Base-by-base conservation (phyloP, 108 stramenopile genomes). In the Nitzschia palea region DNA sequence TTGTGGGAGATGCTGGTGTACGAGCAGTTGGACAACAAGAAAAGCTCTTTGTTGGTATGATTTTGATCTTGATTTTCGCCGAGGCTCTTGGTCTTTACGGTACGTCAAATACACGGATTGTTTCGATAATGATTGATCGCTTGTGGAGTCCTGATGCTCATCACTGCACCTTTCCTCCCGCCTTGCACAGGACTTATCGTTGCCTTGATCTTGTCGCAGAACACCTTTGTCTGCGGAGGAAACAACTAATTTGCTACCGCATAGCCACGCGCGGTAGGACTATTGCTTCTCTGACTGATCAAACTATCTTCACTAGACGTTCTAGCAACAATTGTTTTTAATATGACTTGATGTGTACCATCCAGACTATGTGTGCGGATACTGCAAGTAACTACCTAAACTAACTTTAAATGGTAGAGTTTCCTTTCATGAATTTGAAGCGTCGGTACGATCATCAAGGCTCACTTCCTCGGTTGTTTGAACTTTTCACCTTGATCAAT, bases 51-150 rank as follows among this genome's bases (percentile, higher is more conserved):
- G 97, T 98, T 48, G 97, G 97, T 75, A 95, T 99, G 95, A 97
- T 99, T 82, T 84, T 99, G 68, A 97, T 99, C 70, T 91, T 98
- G 42, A 98, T 99, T 90, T 99, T 99, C 84, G 96, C 96, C 18
- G 98, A 99, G 88, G 97, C 97, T 52, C 83, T 99, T 57, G 97
- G 94, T 57, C 94, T 99, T 51, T 99, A 98, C 84, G 98, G 98
- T 76, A 77, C 53, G 76, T 76, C 4, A n/a, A n/a, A n/a, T n/a
- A n/a, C n/a, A n/a, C n/a, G n/a, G n/a, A n/a, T n/a, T n/a, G n/a
- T n/a, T n/a, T n/a, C n/a, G n/a, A n/a, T n/a, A n/a, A n/a, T n/a
- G n/a, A n/a, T n/a, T n/a, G n/a, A n/a, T n/a, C n/a, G n/a, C n/a
- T n/a, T n/a, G n/a, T n/a, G n/a, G n/a, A n/a, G n/a, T n/a, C n/a